These are phyloP conservation scores for Dactylonectria macrodidyma DNA, from an alignment of 2,329 filamentous ascomycete genomes.

Conservation along the genomic window DNA sequence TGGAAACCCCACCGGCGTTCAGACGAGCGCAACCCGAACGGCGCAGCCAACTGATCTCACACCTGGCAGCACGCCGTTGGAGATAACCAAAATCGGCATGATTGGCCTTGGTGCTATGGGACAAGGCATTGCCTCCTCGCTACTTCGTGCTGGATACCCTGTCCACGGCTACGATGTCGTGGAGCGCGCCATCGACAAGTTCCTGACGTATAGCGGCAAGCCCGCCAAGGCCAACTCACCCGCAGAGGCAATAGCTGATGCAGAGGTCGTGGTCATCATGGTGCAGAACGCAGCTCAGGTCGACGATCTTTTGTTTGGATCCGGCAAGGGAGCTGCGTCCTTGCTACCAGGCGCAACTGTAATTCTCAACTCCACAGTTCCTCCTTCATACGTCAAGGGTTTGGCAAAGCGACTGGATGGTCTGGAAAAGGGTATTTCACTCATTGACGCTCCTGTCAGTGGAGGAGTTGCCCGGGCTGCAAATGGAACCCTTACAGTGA, in stretches of 20 bases:
- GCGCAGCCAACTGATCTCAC: slow-evolving; percentile 30
- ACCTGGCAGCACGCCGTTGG: slow-evolving; percentile 38
- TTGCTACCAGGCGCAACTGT: slow-evolving; percentile 49
- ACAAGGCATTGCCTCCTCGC: slow-evolving; percentile 54
- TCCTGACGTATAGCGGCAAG: slow-evolving; percentile 44
- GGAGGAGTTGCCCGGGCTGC: slow-evolving; percentile 56
- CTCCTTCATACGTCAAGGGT: slow-evolving; percentile 49
- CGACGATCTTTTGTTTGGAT: slow-evolving; percentile 51
- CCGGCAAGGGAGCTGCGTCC: slow-evolving; percentile 46
- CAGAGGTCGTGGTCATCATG: slow-evolving; percentile 54
- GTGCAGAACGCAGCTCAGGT: slow-evolving; percentile 54
- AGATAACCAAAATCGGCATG: slow-evolving; percentile 52
- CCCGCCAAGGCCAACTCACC: slow-evolving; percentile 45
- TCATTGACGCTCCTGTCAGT: slow-evolving; percentile 57
- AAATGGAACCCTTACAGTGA: slow-evolving; percentile 53
- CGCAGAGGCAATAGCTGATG: slow-evolving; percentile 46
- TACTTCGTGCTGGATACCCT: slow-evolving; percentile 50
- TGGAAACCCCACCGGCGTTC: slow-evolving; percentile 28
- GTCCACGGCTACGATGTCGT: slow-evolving; percentile 55
- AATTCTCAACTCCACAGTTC: slow-evolving; percentile 29
- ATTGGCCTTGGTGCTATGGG: slow-evolving; percentile 58
- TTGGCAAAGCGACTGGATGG: background rate
- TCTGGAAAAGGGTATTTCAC: slow-evolving; percentile 46
- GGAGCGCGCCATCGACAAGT: slow-evolving; percentile 48
- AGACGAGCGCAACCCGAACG: slow-evolving; percentile 31